Evolutionary conservation across 2,329 filamentous ascomycete genomes (phyloP), one percentile per base, ranked within the genome.

Genomic region (Talaromyces sp.): DNA sequence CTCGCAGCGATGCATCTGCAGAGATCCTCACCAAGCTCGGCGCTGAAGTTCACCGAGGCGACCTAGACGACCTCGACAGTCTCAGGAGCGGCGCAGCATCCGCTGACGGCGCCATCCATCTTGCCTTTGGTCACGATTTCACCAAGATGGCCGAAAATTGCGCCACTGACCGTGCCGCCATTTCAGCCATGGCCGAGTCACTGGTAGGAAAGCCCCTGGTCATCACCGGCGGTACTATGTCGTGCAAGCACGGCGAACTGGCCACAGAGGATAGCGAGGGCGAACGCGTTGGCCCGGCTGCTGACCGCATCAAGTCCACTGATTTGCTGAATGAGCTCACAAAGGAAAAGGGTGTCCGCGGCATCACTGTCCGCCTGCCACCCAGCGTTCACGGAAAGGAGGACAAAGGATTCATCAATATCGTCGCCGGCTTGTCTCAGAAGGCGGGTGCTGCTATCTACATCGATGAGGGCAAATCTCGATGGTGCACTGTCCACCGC

Each of bases 41-140:
- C 14, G 75, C 68, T 0, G 66, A 71, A 17, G 64, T 69, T 0
- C 67, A 75, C 9, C 68, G 64, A 2, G 78, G 78, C 21, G 63
- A 68, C 57, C 67, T 80, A 8, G 63, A 73, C 13, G 73, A 78
- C 55, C 58, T 74, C 1, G 69, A 71, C 3, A 63, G 68, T 24
- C 68, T 80, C 54, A 68, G 65, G 50, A 64, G 56, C 32, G 73
- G 69, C 13, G 75, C 75, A 4, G 58, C 64, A 1, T 63, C 64
- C 0, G 68, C 68, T 10, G 77, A 80, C 51, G 76, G 69, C 14
- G 72, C 76, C 38, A 71, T 79, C 58, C 75, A 80, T 58, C 70
- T 79, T 6, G 78, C 75, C 29, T 80, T 80, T 62, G 65, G 71
- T 31, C 73, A 78, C 65, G 71, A 79, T 66, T 78, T 80, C 64